phyloP scores from a whole-genome alignment of 345 rosid species.

The Gossypioides kirkii region DNA sequence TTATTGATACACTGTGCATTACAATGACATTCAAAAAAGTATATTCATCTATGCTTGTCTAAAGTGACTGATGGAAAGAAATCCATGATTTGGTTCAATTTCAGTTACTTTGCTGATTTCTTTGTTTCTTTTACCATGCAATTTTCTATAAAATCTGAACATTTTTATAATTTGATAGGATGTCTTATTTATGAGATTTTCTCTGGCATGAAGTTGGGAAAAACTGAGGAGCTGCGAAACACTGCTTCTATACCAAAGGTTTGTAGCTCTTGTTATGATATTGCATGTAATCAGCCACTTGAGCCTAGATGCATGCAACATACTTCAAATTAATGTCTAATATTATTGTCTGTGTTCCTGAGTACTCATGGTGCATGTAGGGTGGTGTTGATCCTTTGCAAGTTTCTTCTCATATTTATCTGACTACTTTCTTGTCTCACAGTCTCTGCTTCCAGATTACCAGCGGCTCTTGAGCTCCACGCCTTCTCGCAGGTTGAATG shows the following conservation, averaged over 20 bases:
- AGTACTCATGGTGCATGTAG: not conserved
- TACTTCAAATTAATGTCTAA: not conserved
- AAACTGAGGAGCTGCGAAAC: slow-evolving; percentile 94
- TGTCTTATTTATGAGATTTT: slow-evolving; percentile 94
- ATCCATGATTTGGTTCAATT: not conserved
- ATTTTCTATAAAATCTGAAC: not conserved
- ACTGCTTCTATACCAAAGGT: slow-evolving; percentile 95
- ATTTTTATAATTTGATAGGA: slow-evolving; percentile 39
- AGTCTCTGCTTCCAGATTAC: slow-evolving; percentile 99
- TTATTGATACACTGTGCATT: not conserved
- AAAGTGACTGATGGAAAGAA: not conserved
- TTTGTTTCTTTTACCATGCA: not conserved
- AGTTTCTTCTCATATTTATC: slow-evolving; percentile 38
- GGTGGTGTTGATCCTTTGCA: slow-evolving; percentile 16
- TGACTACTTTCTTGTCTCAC: slow-evolving; percentile 45
- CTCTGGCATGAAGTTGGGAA: slow-evolving; percentile 72
- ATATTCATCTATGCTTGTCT: not conserved
- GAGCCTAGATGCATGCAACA: not conserved
- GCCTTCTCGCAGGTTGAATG: slow-evolving; percentile 96
- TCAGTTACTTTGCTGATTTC: not conserved
- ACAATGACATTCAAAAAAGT: not conserved
- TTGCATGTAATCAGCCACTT: not conserved
- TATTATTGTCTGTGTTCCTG: not conserved
- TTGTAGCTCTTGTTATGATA: slow-evolving; percentile 11
- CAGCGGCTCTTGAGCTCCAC: slow-evolving; percentile 94